phyloP scores from a whole-genome alignment of 345 rosid genomes.

The Aethionema arabicum region DNA sequence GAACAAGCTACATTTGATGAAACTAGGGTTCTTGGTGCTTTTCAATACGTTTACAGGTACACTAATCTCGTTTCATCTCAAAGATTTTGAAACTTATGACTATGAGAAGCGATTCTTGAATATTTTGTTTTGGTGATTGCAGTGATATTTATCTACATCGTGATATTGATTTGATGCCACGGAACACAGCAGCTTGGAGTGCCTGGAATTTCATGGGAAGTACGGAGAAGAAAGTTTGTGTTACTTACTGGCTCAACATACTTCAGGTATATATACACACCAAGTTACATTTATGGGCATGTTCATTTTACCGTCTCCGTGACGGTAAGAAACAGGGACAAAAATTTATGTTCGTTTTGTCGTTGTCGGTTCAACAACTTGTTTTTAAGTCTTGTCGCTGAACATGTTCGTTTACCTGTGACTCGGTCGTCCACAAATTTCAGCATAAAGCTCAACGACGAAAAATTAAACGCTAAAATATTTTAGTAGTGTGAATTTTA shows the following conservation, averaged over 20 bases:
- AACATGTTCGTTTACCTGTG: no score
- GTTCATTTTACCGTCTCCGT: not conserved
- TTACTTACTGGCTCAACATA: conserved; percentile 93
- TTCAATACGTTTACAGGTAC: conserved; percentile 80
- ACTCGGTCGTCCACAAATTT: no score
- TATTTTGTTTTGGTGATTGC: conserved; percentile 22
- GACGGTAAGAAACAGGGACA: no score
- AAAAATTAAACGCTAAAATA: no score
- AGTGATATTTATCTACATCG: conserved; percentile 80
- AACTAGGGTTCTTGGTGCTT: conserved; percentile 76
- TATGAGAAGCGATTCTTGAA: not conserved
- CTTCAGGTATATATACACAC: conserved; percentile 64
- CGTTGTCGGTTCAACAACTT: no score
- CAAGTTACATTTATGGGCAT: not conserved
- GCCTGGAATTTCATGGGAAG: conserved; percentile 95
- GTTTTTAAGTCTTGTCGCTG: no score
- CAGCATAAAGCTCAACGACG: no score
- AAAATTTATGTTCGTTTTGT: no score
- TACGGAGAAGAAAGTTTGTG: conserved; percentile 57
- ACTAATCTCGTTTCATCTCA: not conserved
- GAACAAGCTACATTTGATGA: conserved; percentile 70
- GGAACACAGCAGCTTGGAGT: conserved; percentile 82
- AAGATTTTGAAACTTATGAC: not conserved
- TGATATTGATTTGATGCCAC: conserved; percentile 77
- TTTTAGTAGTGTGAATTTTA: no score